Evolutionary conservation across 2,329 filamentous ascomycete genomes (phyloP), one percentile per base, ranked within the genome.

Genomic region (Neodidymelliopsis sp.): DNA sequence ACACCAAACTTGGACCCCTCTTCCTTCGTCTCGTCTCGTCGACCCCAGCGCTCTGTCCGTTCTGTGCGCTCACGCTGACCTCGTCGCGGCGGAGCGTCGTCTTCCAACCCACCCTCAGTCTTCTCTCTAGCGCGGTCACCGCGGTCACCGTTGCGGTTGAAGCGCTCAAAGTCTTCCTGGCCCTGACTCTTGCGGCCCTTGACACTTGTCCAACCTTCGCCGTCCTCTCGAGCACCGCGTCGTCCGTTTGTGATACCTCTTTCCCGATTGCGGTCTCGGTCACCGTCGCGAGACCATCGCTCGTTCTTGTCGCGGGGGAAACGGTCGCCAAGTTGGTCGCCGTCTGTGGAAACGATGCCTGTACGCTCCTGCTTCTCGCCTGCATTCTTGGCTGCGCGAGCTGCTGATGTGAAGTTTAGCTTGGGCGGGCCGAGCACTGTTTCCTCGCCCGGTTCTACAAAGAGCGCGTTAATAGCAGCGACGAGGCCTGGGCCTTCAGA

Each of bases 391-490:
- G 74, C 73, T 55, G 73, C 70, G 19, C 84, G 80, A 41, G 88
- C 89, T 16, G 87, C 83, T 1, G 91, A 95, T 42, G 90, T 84
- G 72, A 97, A 96, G 33, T 85, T 84, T 35, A 85, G 90, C 71
- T 90, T 89, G 2, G 91, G 90, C 15, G 91, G 91, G 11, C 90
- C 91, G 49, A 96, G 87, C 49, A 94, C 82, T 49, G 95, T 88
- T 57, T 95, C 91, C 63, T 96, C 92, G 40, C 65, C 65, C 64
- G 83, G 77, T 70, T 84, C 85, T 88, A 59, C 27, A 61, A 63
- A 58, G 53, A 56, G 57, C 40, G 61, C 49, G 50, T 70, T 60
- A 70, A 65, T 63, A 67, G 63, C 54, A 54, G 56, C 56, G 43
- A 60, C 51, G 23, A 58, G 52, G 56, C 50, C 73, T 77, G 75